Evolutionary conservation across 1,139 yeast genomes (phyloP).

Genomic region (Geotrichum cucujoidarum): DNA sequence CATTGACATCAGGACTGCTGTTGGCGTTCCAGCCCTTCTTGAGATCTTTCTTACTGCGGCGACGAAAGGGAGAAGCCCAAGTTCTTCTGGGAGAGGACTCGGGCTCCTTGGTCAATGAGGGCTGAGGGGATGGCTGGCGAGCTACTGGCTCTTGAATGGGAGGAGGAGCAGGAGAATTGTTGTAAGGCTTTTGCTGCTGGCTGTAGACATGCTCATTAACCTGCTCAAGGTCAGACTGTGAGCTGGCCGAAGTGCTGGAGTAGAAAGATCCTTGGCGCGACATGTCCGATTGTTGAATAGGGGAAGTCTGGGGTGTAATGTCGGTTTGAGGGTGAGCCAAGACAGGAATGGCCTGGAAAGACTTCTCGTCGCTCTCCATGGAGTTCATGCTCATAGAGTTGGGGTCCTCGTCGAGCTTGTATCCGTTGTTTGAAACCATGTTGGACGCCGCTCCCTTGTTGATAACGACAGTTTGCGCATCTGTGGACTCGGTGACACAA

Average conservation of each 20-base stretch:
- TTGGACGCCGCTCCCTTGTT: conserved; percentile 4
- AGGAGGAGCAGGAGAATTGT: conserved; percentile 1
- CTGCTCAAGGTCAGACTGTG: conserved; percentile 25
- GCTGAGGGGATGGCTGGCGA: conserved; percentile 4
- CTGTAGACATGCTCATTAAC: background rate
- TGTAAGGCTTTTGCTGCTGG: background rate
- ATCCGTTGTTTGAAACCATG: background rate
- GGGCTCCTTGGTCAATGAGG: conserved; percentile 2
- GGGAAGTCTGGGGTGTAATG: conserved; percentile 28
- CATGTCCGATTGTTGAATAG: conserved; percentile 25
- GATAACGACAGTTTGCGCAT: conserved; percentile 8
- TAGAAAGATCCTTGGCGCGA: conserved; percentile 34
- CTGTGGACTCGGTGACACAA: conserved; percentile 9
- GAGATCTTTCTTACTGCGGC: conserved; percentile 32
- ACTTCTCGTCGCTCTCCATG: conserved; percentile 1
- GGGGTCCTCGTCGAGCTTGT: conserved; percentile 1
- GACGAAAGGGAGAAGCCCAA: conserved; percentile 41
- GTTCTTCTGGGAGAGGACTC: conserved; percentile 25
- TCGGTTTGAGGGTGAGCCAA: conserved; percentile 24
- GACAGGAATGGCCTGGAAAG: conserved; percentile 21
- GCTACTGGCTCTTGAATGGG: conserved; percentile 6
- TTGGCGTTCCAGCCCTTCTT: conserved; percentile 27
- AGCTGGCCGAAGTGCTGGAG: conserved; percentile 32
- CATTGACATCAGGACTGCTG: conserved; percentile 14
- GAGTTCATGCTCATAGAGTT: conserved; percentile 10